These are phyloP conservation scores for Moricandia arvensis DNA, from an alignment of 345 rosid species.

Conservation along the genomic window DNA sequence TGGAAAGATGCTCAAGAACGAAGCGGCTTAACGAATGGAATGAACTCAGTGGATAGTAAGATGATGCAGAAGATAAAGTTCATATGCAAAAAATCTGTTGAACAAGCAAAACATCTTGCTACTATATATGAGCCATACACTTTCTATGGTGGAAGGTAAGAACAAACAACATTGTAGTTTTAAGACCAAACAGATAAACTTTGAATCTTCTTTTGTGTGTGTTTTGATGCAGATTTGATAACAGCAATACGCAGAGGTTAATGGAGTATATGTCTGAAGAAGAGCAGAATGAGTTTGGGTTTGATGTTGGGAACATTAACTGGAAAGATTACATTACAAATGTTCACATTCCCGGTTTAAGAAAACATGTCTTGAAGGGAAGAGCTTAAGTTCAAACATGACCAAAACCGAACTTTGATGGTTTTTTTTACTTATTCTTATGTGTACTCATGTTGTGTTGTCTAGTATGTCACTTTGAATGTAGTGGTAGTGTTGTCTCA, in stretches of 20 bases:
- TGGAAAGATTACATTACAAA: conserved; percentile 74
- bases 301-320: conserved; percentile 62
- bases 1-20: conserved; percentile 59
- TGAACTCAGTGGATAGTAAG: conserved; percentile 46
- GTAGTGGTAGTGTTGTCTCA: neutral
- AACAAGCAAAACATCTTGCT: conserved; percentile 82
- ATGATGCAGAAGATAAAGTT: conserved; percentile 55
- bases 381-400: conserved; percentile 25
- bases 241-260: conserved; percentile 68
- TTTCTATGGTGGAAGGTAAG: conserved; percentile 84
- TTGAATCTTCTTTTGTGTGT: neutral
- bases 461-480: conserved; percentile 18
- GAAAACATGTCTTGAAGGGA: conserved; percentile 68
- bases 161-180: neutral
- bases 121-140: conserved; percentile 82
- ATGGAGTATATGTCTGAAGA: conserved; percentile 76
- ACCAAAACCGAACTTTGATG: conserved; percentile 16
- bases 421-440: neutral
- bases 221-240: conserved; percentile 53
- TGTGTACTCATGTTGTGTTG: conserved; percentile 26
- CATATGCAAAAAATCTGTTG: conserved; percentile 70
- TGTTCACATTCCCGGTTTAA: conserved; percentile 69
- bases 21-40: conserved; percentile 42
- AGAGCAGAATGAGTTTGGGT: conserved; percentile 70
- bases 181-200: neutral